A percentile compares a stretch with the other conserved stretches of the same genome.
phyloP scores from a whole-genome alignment of 768 basidiomycete species.

The Pisolithus sp. region DNA sequence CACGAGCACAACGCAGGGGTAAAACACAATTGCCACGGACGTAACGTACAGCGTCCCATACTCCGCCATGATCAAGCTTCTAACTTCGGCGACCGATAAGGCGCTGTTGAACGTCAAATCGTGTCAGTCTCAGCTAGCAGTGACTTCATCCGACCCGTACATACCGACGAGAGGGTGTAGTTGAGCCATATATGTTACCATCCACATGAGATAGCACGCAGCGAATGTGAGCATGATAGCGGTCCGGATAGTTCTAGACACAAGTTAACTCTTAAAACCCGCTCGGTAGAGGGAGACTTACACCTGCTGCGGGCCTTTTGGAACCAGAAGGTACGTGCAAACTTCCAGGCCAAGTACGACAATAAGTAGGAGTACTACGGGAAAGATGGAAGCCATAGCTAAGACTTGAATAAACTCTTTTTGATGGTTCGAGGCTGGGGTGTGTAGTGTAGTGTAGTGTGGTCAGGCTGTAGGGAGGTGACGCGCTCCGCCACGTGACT shows the following conservation, averaged over 20 bases:
- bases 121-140: conserved; percentile 1
- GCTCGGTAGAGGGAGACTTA: conserved; percentile 33
- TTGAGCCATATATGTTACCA: conserved; percentile 94
- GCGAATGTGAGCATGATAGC: conserved; percentile 69
- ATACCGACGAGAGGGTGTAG: conserved; percentile 83
- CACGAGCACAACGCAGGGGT: too few relatives aligned
- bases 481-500: neutral
- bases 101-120: conserved; percentile 11
- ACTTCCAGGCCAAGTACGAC: conserved; percentile 60
- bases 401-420: neutral
- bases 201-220: conserved; percentile 94
- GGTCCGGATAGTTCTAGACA: conserved; percentile 72
- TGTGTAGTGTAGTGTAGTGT: neutral
- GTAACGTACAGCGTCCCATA: too few relatives aligned
- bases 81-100: conserved; percentile 8
- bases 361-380: conserved; percentile 61
- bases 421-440: neutral
- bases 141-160: conserved; percentile 14
- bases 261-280: neutral
- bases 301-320: conserved; percentile 90
- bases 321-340: conserved; percentile 59
- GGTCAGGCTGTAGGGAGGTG: too few relatives aligned
- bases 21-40: too few relatives aligned
- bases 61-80: conserved; percentile 7
- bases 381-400: conserved; percentile 62